phyloP scores from a whole-genome alignment of 306 rosid species.

The Cucurbita moschata region DNA sequence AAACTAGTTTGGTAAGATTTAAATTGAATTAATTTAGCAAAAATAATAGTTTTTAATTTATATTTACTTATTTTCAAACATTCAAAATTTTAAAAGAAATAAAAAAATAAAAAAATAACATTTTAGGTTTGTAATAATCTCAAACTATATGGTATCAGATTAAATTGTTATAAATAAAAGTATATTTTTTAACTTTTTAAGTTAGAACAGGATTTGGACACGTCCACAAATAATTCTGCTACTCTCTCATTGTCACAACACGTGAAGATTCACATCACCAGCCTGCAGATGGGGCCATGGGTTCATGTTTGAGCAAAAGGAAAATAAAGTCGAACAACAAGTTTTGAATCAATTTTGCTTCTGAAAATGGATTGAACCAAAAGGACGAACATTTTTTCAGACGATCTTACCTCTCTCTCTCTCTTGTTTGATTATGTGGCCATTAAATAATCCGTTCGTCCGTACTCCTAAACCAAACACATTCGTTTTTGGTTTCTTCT shows the following conservation, averaged over 20 bases:
- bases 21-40: too few relatives aligned
- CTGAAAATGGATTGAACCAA: not conserved
- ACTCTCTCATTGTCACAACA: not conserved
- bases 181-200: too few relatives aligned
- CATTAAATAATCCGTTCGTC: not conserved
- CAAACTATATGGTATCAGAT: too few relatives aligned
- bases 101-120: too few relatives aligned
- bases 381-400: not conserved
- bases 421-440: not conserved
- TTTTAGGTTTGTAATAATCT: too few relatives aligned
- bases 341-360: not conserved
- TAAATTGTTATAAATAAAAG: too few relatives aligned
- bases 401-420: not conserved
- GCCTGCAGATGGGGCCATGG: not conserved
- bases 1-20: not conserved
- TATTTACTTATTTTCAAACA: too few relatives aligned
- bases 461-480: not conserved
- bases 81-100: too few relatives aligned
- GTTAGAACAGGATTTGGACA: too few relatives aligned
- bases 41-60: too few relatives aligned
- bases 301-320: not conserved
- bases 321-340: not conserved
- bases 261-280: not conserved
- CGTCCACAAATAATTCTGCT: not conserved
- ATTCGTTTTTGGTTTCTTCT: not conserved